These are phyloP conservation scores for Haematococcus lacustris DNA, from an alignment of 139 green algal genomes.

Conservation along the genomic window DNA sequence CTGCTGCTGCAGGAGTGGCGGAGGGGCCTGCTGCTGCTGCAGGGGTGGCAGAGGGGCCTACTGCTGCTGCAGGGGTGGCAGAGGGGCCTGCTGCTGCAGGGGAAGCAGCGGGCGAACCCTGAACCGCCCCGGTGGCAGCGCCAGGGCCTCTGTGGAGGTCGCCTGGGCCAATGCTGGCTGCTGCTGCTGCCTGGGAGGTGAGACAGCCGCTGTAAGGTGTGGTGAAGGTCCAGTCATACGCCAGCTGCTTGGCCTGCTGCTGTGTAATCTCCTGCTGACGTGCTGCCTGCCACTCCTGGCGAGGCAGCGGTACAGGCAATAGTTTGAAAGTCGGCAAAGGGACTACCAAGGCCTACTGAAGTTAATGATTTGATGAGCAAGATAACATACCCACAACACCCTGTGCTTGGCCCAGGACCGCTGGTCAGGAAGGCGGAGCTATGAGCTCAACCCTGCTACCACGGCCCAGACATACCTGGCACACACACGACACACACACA, in stretches of 20 bases:
- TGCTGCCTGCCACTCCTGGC: slow-evolving; percentile 48
- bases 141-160: too few relatives aligned
- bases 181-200: slow-evolving; percentile 4
- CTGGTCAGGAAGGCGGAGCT: background rate
- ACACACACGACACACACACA: too few relatives aligned
- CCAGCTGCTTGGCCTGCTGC: slow-evolving; percentile 48
- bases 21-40: too few relatives aligned
- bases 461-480: too few relatives aligned
- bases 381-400: background rate
- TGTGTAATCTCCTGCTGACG: slow-evolving; percentile 53
- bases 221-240: slow-evolving; percentile 91
- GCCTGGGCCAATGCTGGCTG: too few relatives aligned
- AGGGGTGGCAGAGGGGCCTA: too few relatives aligned
- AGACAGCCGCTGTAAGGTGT: slow-evolving; percentile 63
- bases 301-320: background rate
- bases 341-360: background rate
- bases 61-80: too few relatives aligned
- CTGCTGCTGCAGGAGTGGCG: too few relatives aligned
- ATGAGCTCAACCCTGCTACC: background rate
- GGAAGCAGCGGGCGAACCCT: too few relatives aligned
- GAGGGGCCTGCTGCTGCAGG: too few relatives aligned
- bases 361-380: background rate
- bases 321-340: background rate
- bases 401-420: background rate
- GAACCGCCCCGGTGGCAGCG: too few relatives aligned